Base-by-base conservation (phyloP, 805 yeast species). In the Priceomyces carsonii region DNA sequence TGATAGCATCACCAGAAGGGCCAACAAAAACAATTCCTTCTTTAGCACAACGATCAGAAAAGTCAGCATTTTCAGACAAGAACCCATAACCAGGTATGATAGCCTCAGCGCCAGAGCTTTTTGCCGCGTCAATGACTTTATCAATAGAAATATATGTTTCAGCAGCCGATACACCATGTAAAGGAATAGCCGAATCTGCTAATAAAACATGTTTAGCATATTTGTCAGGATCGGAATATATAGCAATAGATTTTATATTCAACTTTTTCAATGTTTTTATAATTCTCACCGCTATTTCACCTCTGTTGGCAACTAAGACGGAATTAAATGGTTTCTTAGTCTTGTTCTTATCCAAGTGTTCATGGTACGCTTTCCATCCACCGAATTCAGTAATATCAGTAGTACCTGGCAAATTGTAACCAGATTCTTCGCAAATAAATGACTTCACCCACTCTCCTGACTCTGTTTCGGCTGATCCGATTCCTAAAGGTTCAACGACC, bases 71-170 rank as follows among this genome's bases (percentile, higher is more conserved):
- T 63, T 91, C 99, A 12, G 96, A 87, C 26, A 91, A 68, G 73
- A 91, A 91, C 3, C 99, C 99, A 57, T 93, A 91, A 40, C 99
- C 99, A 5, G 99, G 99, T 45, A 93, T 85, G 45, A 91, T 89
- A n/a, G 97, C 98, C 57, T 93, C 86, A 21, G 97, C 86, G 5
- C 82, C 81, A 0, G 95, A 73, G 35, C 74, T 71, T 57, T 85
- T 86, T 32, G 96, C 95, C 6, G 96, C 96, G 23, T 73, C 71
- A 28, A 91, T 73, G 42, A 91, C 85, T 66, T 91, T 89, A 26
- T 90, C 95, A 44, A 84, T 77, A 48, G 83, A 76, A 50, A 91
- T 74, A 59, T 91, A 91, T 1, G 98, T 89, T 58, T 91, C 95
- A 15, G 95, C 89, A 13, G 97, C 95, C 21, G 90, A 77, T 1